Evolutionary conservation across 2,329 filamentous ascomycete genomes (phyloP), one percentile per base, ranked within the genome.

Genomic region (Basipetospora chlamydospora): DNA sequence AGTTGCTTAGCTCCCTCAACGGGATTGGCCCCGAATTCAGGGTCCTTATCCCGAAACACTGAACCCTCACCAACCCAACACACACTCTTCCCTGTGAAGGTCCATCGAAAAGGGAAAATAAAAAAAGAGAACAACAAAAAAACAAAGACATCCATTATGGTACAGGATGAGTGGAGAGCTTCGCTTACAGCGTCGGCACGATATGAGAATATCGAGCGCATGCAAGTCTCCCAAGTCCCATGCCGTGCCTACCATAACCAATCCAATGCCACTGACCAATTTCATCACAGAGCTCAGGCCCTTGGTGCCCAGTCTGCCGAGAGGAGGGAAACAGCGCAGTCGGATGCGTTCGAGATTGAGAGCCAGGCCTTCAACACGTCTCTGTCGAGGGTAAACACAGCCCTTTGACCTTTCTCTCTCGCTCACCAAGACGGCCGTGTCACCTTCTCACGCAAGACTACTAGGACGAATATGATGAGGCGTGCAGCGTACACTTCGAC

Each of bases 321-420:
- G 10, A 31, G 18, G 20, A 16, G 13, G 17, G 28, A 18, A 4
- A 42, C 44, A 3, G 44, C 47, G 8, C 49, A 52, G 26, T 10
- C 49, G 50, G 45, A 63, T 26, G 83, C 82, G 15, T 78, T 79
- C 48, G 54, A 66, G 32, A 58, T 75, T 28, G 86, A 93, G 55
- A 70, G 69, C 31, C 63, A 68, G 9, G 73, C 76, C 10, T 81
- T 74, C 46, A 64, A 70, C 29, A 56, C 59, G 28, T 72, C 76
- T 9, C 47, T 57, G 17, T 74, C 73, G 25, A 57, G 65, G 49
- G 80, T 81, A 64, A 50, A 63, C 17, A 23, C 5, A 26, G 38
- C 22, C 37, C 26, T 23, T 37, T 17, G 38, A 20, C 15, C 8
- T 11, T 18, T 2, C 16, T 37, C 15, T 58, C n/a, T n/a, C n/a